Base-by-base conservation (phyloP, 2,329 filamentous ascomycete genomes). In the Endocalyx cinctus region DNA sequence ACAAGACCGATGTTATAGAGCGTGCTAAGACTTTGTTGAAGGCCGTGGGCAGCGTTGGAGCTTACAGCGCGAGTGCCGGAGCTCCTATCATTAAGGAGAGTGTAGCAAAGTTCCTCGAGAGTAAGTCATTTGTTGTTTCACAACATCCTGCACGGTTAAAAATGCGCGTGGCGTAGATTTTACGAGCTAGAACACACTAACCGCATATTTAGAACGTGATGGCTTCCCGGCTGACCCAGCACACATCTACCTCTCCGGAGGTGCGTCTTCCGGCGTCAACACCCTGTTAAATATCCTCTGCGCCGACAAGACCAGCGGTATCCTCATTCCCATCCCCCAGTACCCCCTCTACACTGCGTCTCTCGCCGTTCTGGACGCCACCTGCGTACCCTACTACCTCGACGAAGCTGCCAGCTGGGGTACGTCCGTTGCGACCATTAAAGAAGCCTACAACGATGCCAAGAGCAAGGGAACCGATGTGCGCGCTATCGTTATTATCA, bases 301-400 rank as follows among this genome's bases (percentile, higher is more conserved):
- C 66, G 77, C 85, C 33, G 71, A 72, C 33, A 77, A 82, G 31
- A 72, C 84, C 39, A 84, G 84, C 5, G 92, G 92, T 40, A 77
- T 98, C 35, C 79, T 98, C 42, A 83, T 97, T 14, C 92, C 90
- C 16, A 97, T 98, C 50, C 92, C 92, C 6, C 92, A 98, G 64
- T 98, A 98, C 63, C 92, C 92, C 16, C 82, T 98, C 30, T 98
- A 98, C 69, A 97, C 90, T 7, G 92, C 92, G 17, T 92, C 89
- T 1, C 77, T 98, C 42, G 72, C 88, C 33, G 67, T 98, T 29
- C 75, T 97, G 40, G 77, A 96, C 61, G 87, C 90, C 33, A 79
- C 76, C 37, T 86, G 83, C 55, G 92, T 98, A 17, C 90, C 92
- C 23, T 98, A 98, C 70, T 84, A 87, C 64, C 79, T 98, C 31